Evolutionary conservation across 805 yeast species (phyloP).

Genomic region (Yarrowia yakushimensis): DNA sequence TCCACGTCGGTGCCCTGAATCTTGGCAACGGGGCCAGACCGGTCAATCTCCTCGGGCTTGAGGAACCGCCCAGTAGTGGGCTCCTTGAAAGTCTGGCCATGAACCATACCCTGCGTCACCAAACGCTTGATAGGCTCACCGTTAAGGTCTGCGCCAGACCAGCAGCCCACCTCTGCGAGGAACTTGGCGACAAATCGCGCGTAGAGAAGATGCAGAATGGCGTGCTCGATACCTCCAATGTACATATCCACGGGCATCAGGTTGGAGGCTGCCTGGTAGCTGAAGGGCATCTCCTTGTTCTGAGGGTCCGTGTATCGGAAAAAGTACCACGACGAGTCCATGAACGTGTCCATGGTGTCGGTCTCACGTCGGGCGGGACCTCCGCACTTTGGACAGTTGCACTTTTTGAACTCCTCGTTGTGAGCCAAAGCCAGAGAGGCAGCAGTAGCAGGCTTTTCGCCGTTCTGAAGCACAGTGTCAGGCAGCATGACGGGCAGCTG

Average conservation of each 20-base stretch:
- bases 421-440: conserved; percentile 45
- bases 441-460: conserved; percentile 52
- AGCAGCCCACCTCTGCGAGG: conserved; percentile 58
- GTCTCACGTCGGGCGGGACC: conserved; percentile 78
- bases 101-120: conserved; percentile 97
- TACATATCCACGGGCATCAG: conserved; percentile 84
- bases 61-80: conserved; percentile 71
- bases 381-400: conserved; percentile 75
- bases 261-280: conserved; percentile 45
- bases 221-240: conserved; percentile 95
- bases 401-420: conserved; percentile 63
- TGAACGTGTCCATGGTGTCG: conserved; percentile 98
- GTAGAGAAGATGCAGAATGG: conserved; percentile 84
- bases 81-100: conserved; percentile 76
- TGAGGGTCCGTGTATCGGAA: conserved; percentile 75
- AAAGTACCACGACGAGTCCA: conserved; percentile 97
- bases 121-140: conserved; percentile 82
- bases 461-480: conserved; percentile 39
- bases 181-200: conserved; percentile 84
- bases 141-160: conserved; percentile 54
- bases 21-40: conserved; percentile 42
- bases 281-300: conserved; percentile 56
- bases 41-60: conserved; percentile 70
- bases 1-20: conserved; percentile 49
- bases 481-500: conserved; percentile 85